Evolutionary conservation across 2,329 filamentous ascomycete genomes (phyloP).

Genomic region (Apiospora koreana): DNA sequence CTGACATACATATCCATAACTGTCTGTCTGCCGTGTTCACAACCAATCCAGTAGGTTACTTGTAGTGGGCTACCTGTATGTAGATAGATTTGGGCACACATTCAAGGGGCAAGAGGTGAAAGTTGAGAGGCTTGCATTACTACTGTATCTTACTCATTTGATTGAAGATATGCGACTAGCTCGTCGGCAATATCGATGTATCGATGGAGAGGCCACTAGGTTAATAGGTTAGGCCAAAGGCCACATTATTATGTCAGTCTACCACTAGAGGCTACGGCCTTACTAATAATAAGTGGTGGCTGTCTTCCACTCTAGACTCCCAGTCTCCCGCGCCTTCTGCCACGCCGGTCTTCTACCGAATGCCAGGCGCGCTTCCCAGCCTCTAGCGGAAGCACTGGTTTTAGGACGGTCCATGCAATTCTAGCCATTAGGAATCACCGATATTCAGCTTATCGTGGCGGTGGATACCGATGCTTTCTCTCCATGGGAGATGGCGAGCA

Average conservation of each 20-base stretch:
- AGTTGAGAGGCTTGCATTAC: neutral
- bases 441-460: slow-evolving; percentile 3
- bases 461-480: neutral
- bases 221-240: neutral
- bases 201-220: neutral
- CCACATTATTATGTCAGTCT: neutral
- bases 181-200: neutral
- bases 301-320: too few relatives aligned
- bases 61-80: too few relatives aligned
- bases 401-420: neutral
- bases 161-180: neutral
- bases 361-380: neutral
- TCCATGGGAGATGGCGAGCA: neutral
- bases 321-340: too few relatives aligned
- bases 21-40: neutral
- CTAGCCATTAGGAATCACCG: slow-evolving; percentile 3
- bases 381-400: neutral
- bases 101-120: too few relatives aligned
- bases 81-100: neutral
- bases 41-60: neutral
- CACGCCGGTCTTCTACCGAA: neutral
- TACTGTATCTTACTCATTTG: neutral
- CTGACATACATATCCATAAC: neutral
- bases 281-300: neutral
- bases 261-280: neutral